Conservation (phyloP, 257 asterid genomes). For the Fraxinus pennsylvanica region DNA sequence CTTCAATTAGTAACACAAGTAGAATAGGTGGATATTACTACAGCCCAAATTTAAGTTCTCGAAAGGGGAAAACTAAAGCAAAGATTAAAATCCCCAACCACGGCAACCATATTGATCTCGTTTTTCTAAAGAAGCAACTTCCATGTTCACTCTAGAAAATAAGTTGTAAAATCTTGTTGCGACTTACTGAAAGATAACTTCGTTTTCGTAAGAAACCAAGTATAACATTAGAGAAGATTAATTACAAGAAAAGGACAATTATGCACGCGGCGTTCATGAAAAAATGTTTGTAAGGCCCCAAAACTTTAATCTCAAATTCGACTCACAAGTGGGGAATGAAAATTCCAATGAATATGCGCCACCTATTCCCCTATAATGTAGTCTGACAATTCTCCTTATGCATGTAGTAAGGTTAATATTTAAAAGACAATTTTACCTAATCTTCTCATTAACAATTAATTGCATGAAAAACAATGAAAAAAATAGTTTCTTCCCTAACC, state of each 20-base stretch:
- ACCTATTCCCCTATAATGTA: too few species aligned
- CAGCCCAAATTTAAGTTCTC: too few species aligned
- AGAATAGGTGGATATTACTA: too few species aligned
- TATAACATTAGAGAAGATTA: not conserved
- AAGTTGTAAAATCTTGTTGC: not conserved
- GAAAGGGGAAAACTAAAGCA: not conserved
- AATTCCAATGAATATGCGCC: too few species aligned
- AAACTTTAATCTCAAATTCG: too few species aligned
- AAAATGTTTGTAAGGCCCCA: not conserved
- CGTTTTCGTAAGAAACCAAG: not conserved
- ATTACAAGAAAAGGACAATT: constrained; percentile 12
- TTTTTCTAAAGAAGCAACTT: not conserved
- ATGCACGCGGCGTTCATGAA: not conserved
- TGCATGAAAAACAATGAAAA: too few species aligned
- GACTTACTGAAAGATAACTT: not conserved
- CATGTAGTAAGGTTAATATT: too few species aligned
- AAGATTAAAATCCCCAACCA: not conserved
- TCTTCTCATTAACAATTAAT: too few species aligned
- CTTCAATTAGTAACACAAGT: too few species aligned
- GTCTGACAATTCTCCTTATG: too few species aligned
- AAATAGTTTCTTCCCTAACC: too few species aligned
- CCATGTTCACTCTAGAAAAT: not conserved
- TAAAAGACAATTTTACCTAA: too few species aligned
- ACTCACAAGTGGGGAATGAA: not conserved
- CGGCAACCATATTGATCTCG: not conserved